These are phyloP conservation scores for Phytophthora citricola DNA, from an alignment of 352 stramenopile genomes.

Conservation along the genomic window DNA sequence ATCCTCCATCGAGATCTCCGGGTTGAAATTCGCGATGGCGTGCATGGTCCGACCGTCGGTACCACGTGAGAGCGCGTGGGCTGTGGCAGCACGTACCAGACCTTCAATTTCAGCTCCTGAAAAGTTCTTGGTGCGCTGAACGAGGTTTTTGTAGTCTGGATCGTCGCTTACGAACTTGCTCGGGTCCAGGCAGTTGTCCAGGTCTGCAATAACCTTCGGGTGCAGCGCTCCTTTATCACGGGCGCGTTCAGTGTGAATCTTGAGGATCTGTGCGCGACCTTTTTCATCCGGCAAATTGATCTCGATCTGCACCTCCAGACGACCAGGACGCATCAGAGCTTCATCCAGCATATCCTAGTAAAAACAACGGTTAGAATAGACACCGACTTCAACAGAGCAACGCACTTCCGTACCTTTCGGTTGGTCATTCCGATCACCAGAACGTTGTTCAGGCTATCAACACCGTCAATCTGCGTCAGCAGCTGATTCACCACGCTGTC, in stretches of 20 bases:
- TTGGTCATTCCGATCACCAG: conserved; percentile 99
- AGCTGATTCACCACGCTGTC: conserved; percentile 99
- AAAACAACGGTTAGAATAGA: conserved; percentile 2
- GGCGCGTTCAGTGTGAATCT: conserved; percentile 96
- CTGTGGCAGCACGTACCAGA: conserved; percentile 95
- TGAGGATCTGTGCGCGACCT: conserved; percentile 97
- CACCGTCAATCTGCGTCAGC: conserved; percentile 99
- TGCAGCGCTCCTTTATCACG: conserved; percentile 79
- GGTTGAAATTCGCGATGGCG: conserved; percentile 78
- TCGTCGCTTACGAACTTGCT: conserved; percentile 69
- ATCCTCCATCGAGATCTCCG: conserved; percentile 90
- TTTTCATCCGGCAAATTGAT: conserved; percentile 98
- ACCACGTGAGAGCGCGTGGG: conserved; percentile 82
- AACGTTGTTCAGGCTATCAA: conserved; percentile 99
- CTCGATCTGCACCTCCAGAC: conserved; percentile 99
- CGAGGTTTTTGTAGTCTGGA: conserved; percentile 90
- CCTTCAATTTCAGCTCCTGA: conserved; percentile 98
- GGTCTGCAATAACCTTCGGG: conserved; percentile 71
- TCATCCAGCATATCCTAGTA: conserved; percentile 93
- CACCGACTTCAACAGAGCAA: too few relatives aligned
- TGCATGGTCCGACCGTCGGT: conserved; percentile 88
- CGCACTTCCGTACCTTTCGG: conserved; percentile 85
- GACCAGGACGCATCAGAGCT: conserved; percentile 97
- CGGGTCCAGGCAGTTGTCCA: conserved; percentile 77
- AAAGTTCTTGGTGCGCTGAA: conserved; percentile 99